Base-by-base conservation (phyloP, 345 rosid genomes). In the Luvunga scandens region DNA sequence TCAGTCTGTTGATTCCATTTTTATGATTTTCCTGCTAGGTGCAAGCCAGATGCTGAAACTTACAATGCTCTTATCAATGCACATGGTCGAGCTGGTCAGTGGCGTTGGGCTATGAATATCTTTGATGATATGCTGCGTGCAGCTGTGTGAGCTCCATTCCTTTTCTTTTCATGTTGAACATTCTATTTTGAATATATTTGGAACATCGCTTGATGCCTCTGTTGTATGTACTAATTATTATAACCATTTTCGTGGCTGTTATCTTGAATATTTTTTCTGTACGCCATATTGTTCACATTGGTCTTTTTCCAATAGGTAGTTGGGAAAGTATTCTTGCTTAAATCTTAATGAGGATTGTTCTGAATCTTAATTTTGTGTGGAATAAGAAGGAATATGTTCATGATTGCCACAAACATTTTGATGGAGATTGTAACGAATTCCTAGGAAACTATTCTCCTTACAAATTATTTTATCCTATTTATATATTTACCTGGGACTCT, bases 21-120 rank as follows among this genome's bases (percentile, higher is more conserved):
- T 73, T 18, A 24, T 61, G 30, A 7, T 48, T 79, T 73, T 56
- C 66, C 59, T 78, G 73, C 39, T 78, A 95, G 98, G 85, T 95
- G 98, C 84, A 93, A 93, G 81, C 98, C 98, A 5, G 94, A 91
- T 85, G 90, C 86, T 59, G 95, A 93, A 82, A 95, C 97, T 59
- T 95, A 91, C 80, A 87, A 93, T 83, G 98, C 98, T 79, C 94
- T 95, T 53, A 93, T 93, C 77, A 86, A 89, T 81, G 97, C 94
- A 24, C 98, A 95, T 85, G 98, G 98, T 75, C 90, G 94, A 73
- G 84, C 88, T 18, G 94, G 97, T 78, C 97, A 95, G 68, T 93
- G 97, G 98, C 97, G 97, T 39, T 95, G 98, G 98, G 95, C 97
- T 22, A 85, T 90, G 91, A 95, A 95, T 85, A 91, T 93, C 76